Conservation (phyloP, 1,284 basidiomycete genomes). For the Apiotrichum akiyoshidainum region DNA sequence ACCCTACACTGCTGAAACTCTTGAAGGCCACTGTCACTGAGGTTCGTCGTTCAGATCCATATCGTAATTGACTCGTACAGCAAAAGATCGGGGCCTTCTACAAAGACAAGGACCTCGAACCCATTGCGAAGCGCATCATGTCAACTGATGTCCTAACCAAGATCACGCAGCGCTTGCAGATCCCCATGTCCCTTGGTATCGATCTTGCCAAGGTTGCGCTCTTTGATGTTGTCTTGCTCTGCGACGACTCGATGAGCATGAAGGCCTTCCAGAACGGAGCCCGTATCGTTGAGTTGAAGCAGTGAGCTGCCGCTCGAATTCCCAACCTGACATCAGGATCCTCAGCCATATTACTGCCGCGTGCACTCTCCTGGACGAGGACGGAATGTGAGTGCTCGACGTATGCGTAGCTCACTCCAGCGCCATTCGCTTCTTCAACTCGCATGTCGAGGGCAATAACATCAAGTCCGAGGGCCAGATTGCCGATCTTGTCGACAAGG, state of each 20-base stretch:
- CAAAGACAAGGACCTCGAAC: slow-evolving; percentile 6
- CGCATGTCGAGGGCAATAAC: slow-evolving; percentile 48
- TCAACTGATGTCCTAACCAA: background rate
- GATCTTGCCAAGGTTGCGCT: slow-evolving; percentile 51
- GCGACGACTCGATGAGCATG: slow-evolving; percentile 51
- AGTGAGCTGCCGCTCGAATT: background rate
- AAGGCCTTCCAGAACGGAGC: slow-evolving; percentile 44
- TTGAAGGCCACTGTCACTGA: background rate
- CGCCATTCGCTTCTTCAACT: slow-evolving; percentile 53
- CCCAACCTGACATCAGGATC: background rate
- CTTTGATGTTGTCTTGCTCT: slow-evolving; percentile 48
- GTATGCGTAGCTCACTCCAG: background rate
- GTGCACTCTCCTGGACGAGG: slow-evolving; percentile 8
- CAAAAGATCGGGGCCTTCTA: slow-evolving; percentile 5
- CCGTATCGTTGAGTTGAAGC: slow-evolving; percentile 44
- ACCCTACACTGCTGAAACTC: background rate
- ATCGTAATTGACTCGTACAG: background rate
- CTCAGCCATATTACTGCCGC: slow-evolving; percentile 1
- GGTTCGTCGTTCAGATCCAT: background rate
- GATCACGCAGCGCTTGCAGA: background rate
- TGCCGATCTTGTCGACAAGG: slow-evolving; percentile 28
- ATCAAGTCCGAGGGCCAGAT: slow-evolving; percentile 46
- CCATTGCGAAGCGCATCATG: slow-evolving; percentile 2
- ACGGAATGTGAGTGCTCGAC: slow-evolving; percentile 3
- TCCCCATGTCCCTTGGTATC: slow-evolving; percentile 50